Percentiles rank a stretch among this genome's conserved stretches.
These are phyloP conservation scores for Capronia coronata DNA, from an alignment of 2,329 filamentous ascomycete genomes.

Conservation along the genomic window DNA sequence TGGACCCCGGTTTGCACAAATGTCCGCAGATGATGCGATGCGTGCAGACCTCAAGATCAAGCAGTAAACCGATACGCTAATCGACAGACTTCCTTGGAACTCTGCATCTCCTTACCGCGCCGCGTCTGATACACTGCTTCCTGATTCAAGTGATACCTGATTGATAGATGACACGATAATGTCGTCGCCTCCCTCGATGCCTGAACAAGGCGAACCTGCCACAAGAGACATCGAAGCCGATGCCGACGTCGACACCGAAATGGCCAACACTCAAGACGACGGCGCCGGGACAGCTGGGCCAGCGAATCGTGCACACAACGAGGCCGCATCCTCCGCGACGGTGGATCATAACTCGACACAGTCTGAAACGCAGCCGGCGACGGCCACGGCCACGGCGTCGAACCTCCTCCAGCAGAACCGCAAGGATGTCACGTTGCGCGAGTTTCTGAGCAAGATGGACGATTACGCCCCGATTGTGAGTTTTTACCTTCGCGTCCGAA, in stretches of 20 bases:
- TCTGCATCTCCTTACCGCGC: background rate
- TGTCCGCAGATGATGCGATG: too few species aligned
- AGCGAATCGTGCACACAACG: slow-evolving; percentile 16
- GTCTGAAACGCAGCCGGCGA: slow-evolving; percentile 18
- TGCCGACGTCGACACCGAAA: slow-evolving; percentile 32
- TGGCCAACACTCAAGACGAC: slow-evolving; percentile 27
- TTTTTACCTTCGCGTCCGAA: slow-evolving; percentile 18
- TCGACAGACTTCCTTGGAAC: too few species aligned
- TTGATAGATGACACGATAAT: slow-evolving; percentile 11
- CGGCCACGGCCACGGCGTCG: slow-evolving; percentile 12
- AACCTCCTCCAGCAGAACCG: slow-evolving; percentile 55
- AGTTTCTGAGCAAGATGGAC: slow-evolving; percentile 94
- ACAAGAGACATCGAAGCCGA: slow-evolving; percentile 6
- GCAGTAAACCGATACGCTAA: too few species aligned
- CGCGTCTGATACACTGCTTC: background rate
- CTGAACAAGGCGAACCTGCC: slow-evolving; percentile 8
- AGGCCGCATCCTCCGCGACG: slow-evolving; percentile 15
- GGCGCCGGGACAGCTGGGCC: slow-evolving; percentile 17
- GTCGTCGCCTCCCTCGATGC: slow-evolving; percentile 19
- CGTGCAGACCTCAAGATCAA: too few species aligned
- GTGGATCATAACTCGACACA: slow-evolving; percentile 21
- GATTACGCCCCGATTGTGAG: slow-evolving; percentile 94
- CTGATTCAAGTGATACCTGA: background rate
- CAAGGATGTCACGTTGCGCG: slow-evolving; percentile 86
- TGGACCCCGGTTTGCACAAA: background rate